A percentile compares a stretch with the other conserved stretches of the same genome.
Evolutionary conservation across 2,329 filamentous ascomycete genomes (phyloP).

Genomic region (Sphaerulina populicola): DNA sequence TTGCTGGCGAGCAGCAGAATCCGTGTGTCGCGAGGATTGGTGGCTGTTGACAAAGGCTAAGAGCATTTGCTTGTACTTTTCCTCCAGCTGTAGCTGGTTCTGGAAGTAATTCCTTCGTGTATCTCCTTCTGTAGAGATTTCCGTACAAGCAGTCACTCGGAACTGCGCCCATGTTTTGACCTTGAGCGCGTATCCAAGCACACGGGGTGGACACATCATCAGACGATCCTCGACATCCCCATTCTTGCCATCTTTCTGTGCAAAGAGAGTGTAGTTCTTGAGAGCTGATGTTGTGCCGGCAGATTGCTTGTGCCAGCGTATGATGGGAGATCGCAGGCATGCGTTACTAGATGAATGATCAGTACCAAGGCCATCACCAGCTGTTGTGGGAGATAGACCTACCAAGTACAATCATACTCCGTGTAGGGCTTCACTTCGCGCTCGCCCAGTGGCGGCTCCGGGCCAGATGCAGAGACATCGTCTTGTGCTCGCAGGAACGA

Average conservation of each 20-base stretch:
- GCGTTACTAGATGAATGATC: too few species aligned
- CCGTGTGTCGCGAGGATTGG: too few species aligned
- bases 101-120: not conserved
- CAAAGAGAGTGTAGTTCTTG: not conserved
- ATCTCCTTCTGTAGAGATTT: not conserved
- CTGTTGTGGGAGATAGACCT: too few species aligned
- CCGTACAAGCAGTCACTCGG: not conserved
- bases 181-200: constrained; percentile 5
- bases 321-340: too few species aligned
- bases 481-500: too few species aligned
- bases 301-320: not conserved
- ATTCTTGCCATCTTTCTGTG: not conserved
- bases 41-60: not conserved
- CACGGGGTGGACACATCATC: constrained; percentile 1
- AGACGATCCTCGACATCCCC: not conserved
- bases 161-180: constrained; percentile 11
- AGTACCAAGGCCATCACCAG: too few species aligned
- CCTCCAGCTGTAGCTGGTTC: constrained; percentile 8
- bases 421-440: too few species aligned
- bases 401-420: too few species aligned
- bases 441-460: too few species aligned
- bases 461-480: too few species aligned
- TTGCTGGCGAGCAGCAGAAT: too few species aligned
- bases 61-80: constrained; percentile 1
- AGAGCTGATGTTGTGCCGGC: not conserved